These are phyloP conservation scores for Daldinia childiae DNA, from an alignment of 495 filamentous ascomycete species.

Conservation along the genomic window DNA sequence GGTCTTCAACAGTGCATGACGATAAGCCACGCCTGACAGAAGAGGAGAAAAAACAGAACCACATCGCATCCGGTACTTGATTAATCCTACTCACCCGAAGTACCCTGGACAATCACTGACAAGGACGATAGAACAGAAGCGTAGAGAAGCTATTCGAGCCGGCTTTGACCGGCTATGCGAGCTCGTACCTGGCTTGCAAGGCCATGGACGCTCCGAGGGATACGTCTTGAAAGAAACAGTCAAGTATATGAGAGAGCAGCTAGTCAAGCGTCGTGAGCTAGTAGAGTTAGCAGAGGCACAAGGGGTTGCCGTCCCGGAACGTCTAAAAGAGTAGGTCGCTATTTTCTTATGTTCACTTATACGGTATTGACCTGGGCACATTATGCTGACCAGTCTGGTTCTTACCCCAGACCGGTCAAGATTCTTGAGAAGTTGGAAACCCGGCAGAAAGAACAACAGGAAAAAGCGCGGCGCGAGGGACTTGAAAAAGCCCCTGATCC, in stretches of 20 bases:
- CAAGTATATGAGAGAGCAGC: conserved; percentile 71
- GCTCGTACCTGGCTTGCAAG: conserved; percentile 82
- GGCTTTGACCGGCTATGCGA: conserved; percentile 88
- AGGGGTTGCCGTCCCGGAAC: conserved; percentile 63
- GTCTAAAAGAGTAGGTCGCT: conserved; percentile 38
- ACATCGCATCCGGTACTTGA: conserved; percentile 73
- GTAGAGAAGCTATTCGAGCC: conserved; percentile 82
- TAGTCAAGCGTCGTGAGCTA: conserved; percentile 69
- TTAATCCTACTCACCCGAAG: background rate
- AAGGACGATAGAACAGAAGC: conserved; percentile 76
- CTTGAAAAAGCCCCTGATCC: conserved; percentile 14
- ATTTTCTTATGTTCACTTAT: background rate
- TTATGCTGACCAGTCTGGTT: conserved; percentile 15
- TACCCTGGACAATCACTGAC: background rate
- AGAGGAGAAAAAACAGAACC: conserved; percentile 89
- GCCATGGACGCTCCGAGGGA: conserved; percentile 85
- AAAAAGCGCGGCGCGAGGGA: conserved; percentile 20
- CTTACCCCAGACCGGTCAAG: conserved; percentile 22
- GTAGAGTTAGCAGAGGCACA: conserved; percentile 68
- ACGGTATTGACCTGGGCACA: background rate
- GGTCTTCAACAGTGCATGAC: conserved; percentile 29
- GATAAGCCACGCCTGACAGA: conserved; percentile 84
- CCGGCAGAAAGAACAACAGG: conserved; percentile 28
- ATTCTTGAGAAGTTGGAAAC: conserved; percentile 39
- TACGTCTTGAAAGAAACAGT: conserved; percentile 81